A percentile compares a stretch with the other conserved stretches of the same genome.
phyloP scores from a whole-genome alignment of 2,329 filamentous ascomycete genomes.

The Sphaceloma murrayae region DNA sequence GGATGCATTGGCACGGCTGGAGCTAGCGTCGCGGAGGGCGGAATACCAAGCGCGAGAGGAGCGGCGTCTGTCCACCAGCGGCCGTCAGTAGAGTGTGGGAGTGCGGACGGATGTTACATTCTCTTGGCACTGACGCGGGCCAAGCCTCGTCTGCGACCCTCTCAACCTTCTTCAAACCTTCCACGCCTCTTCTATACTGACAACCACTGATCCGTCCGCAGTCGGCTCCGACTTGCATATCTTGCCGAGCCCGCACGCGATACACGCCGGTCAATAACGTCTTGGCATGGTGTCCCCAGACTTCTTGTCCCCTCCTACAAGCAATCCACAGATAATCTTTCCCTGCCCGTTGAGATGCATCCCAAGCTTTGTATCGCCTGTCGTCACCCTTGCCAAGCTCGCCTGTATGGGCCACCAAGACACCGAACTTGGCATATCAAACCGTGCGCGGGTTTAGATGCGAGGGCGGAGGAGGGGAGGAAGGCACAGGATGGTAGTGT shows the following conservation, averaged over 20 bases:
- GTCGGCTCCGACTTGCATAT: too few species aligned
- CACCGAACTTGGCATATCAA: background rate
- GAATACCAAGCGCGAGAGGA: too few species aligned
- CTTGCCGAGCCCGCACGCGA: background rate
- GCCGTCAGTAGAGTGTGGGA: too few species aligned
- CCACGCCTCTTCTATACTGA: background rate
- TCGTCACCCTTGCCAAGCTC: constrained; percentile 2
- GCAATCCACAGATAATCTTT: background rate
- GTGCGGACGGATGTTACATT: too few species aligned
- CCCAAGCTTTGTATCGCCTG: background rate
- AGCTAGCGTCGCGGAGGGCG: too few species aligned
- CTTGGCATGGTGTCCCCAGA: background rate
- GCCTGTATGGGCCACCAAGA: constrained; percentile 1
- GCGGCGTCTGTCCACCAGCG: too few species aligned
- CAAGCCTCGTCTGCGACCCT: background rate
- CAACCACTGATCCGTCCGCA: background rate
- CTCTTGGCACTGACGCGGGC: too few species aligned
- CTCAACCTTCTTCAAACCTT: background rate
- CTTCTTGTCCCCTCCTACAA: background rate
- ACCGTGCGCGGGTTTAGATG: background rate
- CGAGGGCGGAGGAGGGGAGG: background rate
- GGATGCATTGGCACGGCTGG: too few species aligned
- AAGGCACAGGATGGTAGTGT: constrained; percentile 9
- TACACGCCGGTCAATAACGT: background rate
- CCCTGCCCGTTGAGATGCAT: background rate